These are phyloP conservation scores for Closterium sp. DNA, from an alignment of 139 green algal genomes.

Conservation along the genomic window DNA sequence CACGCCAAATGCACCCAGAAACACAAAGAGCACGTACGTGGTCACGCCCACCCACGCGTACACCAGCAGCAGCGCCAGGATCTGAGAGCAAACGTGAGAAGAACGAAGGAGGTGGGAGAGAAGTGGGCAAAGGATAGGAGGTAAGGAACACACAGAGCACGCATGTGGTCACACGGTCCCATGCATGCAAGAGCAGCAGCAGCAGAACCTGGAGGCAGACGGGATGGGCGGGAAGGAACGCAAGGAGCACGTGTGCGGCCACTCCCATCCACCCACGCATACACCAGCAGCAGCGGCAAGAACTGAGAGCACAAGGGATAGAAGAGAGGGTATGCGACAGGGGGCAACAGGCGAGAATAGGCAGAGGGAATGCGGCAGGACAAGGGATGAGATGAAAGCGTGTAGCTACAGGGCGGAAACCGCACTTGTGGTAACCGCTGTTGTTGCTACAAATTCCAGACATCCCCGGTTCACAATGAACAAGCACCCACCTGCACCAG, in stretches of 20 bases:
- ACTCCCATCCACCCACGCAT: neutral
- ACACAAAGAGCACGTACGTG: constrained; percentile 35
- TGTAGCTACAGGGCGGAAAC: too few species aligned
- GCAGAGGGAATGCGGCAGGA: too few species aligned
- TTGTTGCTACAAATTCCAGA: too few species aligned
- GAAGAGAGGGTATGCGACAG: too few species aligned
- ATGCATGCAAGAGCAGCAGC: constrained; percentile 7
- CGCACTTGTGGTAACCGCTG: too few species aligned
- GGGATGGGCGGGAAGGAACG: neutral
- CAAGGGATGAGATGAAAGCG: too few species aligned
- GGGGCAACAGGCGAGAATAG: too few species aligned
- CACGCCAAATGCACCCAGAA: constrained; percentile 7
- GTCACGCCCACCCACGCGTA: constrained; percentile 30
- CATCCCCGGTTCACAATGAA: too few species aligned
- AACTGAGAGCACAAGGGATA: neutral
- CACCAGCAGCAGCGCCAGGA: neutral
- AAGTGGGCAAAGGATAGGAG: too few species aligned
- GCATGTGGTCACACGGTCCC: neutral
- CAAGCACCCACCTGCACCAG: constrained; percentile 40
- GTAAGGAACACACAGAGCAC: constrained; percentile 14
- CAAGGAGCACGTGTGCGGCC: neutral
- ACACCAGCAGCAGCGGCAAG: constrained; percentile 18
- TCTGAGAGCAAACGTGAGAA: neutral
- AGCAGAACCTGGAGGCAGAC: neutral
- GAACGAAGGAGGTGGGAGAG: too few species aligned